These are phyloP conservation scores for Omphalotus guepiniiformis DNA, from an alignment of 768 basidiomycete species.

Conservation along the genomic window DNA sequence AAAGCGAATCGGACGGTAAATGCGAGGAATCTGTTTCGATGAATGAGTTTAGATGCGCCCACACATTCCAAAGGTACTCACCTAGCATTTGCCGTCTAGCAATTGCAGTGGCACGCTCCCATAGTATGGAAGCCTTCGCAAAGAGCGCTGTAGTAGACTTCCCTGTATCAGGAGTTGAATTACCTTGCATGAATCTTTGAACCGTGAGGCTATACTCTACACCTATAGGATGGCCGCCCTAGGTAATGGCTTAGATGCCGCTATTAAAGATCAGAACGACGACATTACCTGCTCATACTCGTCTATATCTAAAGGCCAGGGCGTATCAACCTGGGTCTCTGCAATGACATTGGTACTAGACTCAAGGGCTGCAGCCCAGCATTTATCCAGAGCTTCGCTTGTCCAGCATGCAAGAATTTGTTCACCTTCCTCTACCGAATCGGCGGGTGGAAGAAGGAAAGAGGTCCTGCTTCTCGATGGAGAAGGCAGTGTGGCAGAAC, in stretches of 20 bases:
- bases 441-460: conserved; percentile 19
- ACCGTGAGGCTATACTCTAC: too few relatives aligned
- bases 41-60: not conserved
- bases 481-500: conserved; percentile 18
- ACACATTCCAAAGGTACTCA: too few relatives aligned
- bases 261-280: not conserved
- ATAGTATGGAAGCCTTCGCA: conserved; percentile 27
- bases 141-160: conserved; percentile 19
- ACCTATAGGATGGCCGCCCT: too few relatives aligned
- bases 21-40: not conserved
- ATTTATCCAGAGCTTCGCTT: conserved; percentile 28
- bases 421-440: conserved; percentile 33
- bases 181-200: too few relatives aligned
- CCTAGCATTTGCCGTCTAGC: conserved; percentile 22
- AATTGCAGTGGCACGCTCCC: conserved; percentile 28
- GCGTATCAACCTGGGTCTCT: conserved; percentile 27
- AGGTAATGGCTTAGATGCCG: too few relatives aligned
- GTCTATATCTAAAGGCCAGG: conserved; percentile 34
- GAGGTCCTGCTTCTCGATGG: conserved; percentile 25
- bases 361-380: conserved; percentile 35
- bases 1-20: not conserved
- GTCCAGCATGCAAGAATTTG: conserved; percentile 34
- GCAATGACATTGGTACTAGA: conserved; percentile 6
- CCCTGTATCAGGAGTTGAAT: conserved; percentile 15
- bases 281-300: conserved; percentile 29